Conservation (phyloP, 805 yeast genomes). For the Metschnikowia proteae region DNA sequence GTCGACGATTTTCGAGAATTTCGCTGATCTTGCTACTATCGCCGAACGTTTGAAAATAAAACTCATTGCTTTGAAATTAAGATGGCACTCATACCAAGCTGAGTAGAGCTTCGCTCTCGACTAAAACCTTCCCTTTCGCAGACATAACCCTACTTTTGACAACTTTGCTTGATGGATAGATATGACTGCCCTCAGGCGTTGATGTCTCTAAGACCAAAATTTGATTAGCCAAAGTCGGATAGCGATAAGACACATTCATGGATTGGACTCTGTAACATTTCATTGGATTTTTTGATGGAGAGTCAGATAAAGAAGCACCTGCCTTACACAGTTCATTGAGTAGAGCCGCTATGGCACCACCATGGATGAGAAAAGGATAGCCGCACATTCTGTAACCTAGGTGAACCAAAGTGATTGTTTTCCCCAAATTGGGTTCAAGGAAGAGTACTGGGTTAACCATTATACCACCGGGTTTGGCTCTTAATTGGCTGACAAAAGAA, state of each 20-base stretch:
- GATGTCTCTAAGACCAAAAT: slow-evolving; percentile 62
- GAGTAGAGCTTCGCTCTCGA: slow-evolving; percentile 32
- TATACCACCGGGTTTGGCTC: slow-evolving; percentile 75
- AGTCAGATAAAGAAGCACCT: slow-evolving; percentile 40
- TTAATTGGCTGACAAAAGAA: slow-evolving; percentile 38
- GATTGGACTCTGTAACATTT: slow-evolving; percentile 39
- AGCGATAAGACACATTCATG: slow-evolving; percentile 51
- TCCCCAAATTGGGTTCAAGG: slow-evolving; percentile 50
- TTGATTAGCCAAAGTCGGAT: slow-evolving; percentile 76
- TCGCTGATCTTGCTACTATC: no score
- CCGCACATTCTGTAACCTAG: slow-evolving; percentile 79
- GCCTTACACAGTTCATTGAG: slow-evolving; percentile 72
- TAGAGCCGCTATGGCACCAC: slow-evolving; percentile 80
- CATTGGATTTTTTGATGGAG: slow-evolving; percentile 32
- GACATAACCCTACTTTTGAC: slow-evolving; percentile 53
- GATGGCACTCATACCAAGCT: not conserved
- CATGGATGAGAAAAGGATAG: slow-evolving; percentile 83
- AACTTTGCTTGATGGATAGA: slow-evolving; percentile 24
- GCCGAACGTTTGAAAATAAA: not conserved
- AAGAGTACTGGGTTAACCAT: slow-evolving; percentile 70
- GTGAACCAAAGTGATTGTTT: slow-evolving; percentile 66
- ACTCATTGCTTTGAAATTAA: not conserved
- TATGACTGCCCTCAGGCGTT: slow-evolving; percentile 20
- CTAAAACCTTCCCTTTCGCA: slow-evolving; percentile 51
- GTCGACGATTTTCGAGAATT: no score